Percentiles rank a stretch among this genome's conserved stretches.
phyloP scores from a whole-genome alignment of 1,139 yeast species.

The Oligophagozyma castellii region DNA sequence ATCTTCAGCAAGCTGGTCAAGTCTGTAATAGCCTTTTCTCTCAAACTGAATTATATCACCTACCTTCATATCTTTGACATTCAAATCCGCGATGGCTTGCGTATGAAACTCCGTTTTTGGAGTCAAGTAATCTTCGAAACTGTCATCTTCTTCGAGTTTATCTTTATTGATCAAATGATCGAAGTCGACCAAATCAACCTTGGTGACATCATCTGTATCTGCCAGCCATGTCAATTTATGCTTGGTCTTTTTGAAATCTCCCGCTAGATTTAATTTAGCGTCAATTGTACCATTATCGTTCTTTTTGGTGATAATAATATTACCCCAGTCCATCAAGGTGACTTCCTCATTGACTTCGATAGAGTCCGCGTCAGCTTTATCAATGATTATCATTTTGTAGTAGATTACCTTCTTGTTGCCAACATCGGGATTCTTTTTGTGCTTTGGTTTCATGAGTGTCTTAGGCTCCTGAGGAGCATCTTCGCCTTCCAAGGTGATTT shows the following conservation, averaged over 20 bases:
- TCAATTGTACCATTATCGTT: slow-evolving; percentile 51
- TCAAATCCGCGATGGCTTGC: slow-evolving; percentile 67
- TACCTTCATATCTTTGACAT: slow-evolving; percentile 58
- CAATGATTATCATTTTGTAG: slow-evolving; percentile 54
- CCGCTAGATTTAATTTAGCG: slow-evolving; percentile 80
- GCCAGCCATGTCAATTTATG: slow-evolving; percentile 96
- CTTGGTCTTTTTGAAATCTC: slow-evolving; percentile 94
- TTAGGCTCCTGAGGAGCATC: slow-evolving; percentile 56
- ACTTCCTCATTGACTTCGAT: slow-evolving; percentile 71
- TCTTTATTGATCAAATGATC: slow-evolving; percentile 95
- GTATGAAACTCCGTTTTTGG: slow-evolving; percentile 78
- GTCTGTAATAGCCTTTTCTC: slow-evolving; percentile 91
- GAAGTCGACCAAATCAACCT: slow-evolving; percentile 76
- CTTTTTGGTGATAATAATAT: slow-evolving; percentile 66
- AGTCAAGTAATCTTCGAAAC: slow-evolving; percentile 86
- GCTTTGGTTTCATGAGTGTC: slow-evolving; percentile 73
- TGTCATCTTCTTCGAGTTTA: slow-evolving; percentile 88
- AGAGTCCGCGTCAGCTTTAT: slow-evolving; percentile 77
- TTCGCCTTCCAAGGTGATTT: slow-evolving; percentile 38
- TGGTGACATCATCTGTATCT: slow-evolving; percentile 53
- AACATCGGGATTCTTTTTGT: slow-evolving; percentile 88
- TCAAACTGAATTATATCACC: slow-evolving; percentile 91
- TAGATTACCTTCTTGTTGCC: slow-evolving; percentile 73
- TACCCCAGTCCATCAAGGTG: slow-evolving; percentile 99
- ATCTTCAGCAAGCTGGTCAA: slow-evolving; percentile 46